These are phyloP conservation scores for Coemansia sp. DNA, from an alignment of 192 early-diverging fungal species.

Conservation along the genomic window DNA sequence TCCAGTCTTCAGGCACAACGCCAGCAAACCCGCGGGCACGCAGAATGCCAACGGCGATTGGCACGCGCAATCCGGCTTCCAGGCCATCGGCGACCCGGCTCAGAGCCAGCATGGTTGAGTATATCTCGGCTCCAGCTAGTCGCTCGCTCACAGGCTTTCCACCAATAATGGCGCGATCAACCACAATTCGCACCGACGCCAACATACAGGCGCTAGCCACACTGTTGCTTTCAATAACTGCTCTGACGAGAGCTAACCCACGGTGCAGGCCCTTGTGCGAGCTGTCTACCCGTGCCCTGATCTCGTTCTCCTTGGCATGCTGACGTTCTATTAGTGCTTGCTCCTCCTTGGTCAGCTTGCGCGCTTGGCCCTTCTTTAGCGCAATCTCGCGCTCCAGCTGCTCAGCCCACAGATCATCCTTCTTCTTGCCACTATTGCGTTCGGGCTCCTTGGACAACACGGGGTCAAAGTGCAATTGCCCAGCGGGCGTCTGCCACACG, in stretches of 20 bases:
- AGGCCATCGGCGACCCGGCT: slow-evolving; percentile 52
- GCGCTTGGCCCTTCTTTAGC: slow-evolving; percentile 20
- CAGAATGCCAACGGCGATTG: slow-evolving; percentile 40
- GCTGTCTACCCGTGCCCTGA: slow-evolving; percentile 64
- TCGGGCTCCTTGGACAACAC: slow-evolving; percentile 8
- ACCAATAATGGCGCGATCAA: slow-evolving; percentile 50
- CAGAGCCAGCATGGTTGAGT: slow-evolving; percentile 59
- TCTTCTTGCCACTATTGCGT: slow-evolving; percentile 6
- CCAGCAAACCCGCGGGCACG: slow-evolving; percentile 25
- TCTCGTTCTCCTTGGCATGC: slow-evolving; percentile 65
- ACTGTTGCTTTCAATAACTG: slow-evolving; percentile 62
- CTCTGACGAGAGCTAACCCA: slow-evolving; percentile 64
- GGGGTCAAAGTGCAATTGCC: slow-evolving; percentile 37
- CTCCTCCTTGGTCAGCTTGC: slow-evolving; percentile 59
- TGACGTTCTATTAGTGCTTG: slow-evolving; percentile 69
- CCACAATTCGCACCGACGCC: slow-evolving; percentile 56
- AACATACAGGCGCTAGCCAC: slow-evolving; percentile 60
- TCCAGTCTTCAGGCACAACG: slow-evolving; percentile 29
- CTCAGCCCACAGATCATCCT: slow-evolving; percentile 41
- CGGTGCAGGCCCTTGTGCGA: slow-evolving; percentile 54
- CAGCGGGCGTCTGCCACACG: slow-evolving; percentile 35
- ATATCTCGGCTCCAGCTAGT: slow-evolving; percentile 56
- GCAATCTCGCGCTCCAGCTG: slow-evolving; percentile 33
- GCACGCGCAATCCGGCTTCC: slow-evolving; percentile 15
- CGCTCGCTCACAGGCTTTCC: slow-evolving; percentile 20